Conservation (phyloP, 2,329 filamentous ascomycete genomes). For the Ophiostoma ulmi region DNA sequence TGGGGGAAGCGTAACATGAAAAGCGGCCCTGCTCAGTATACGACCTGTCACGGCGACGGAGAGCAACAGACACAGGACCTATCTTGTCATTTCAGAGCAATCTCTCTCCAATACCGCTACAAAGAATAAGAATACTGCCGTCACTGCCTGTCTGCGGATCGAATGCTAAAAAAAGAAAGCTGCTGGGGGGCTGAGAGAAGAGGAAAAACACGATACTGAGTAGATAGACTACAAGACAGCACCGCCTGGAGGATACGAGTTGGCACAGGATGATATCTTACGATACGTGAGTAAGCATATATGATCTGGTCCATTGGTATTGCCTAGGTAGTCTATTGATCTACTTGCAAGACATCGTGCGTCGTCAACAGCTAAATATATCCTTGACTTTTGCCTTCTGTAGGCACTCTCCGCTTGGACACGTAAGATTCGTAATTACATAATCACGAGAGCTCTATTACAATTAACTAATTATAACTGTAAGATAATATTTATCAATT, state of each 20-base stretch:
- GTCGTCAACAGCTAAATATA: slow-evolving; percentile 11
- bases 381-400: neutral
- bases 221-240: neutral
- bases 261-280: neutral
- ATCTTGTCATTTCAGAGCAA: neutral
- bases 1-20: slow-evolving; percentile 7
- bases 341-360: neutral
- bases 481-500: neutral
- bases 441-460: neutral
- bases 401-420: neutral
- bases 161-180: slow-evolving; percentile 7
- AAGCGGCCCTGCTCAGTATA: slow-evolving; percentile 15
- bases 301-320: neutral
- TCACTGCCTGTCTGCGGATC: neutral
- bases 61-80: neutral
- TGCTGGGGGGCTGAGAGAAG: slow-evolving; percentile 10
- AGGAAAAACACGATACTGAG: neutral
- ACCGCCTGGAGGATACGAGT: slow-evolving; percentile 1
- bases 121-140: neutral
- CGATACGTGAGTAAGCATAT: neutral
- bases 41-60: slow-evolving; percentile 8
- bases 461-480: neutral
- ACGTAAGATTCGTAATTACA: neutral
- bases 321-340: neutral
- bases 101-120: neutral